Evolutionary conservation across 768 basidiomycete genomes (phyloP).

Genomic region (Pisolithus albus): DNA sequence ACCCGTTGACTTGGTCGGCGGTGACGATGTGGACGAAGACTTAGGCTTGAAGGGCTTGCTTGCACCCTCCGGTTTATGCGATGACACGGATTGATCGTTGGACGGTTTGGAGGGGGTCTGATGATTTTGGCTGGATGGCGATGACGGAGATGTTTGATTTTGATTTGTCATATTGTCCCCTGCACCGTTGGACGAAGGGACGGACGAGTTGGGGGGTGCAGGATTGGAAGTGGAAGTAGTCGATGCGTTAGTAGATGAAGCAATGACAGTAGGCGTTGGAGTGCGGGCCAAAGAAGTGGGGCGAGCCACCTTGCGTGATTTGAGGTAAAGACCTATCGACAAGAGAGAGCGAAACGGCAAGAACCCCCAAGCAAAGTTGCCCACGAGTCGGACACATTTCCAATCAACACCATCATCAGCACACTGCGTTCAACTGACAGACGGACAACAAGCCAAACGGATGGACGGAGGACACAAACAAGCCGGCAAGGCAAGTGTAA

Average conservation of each 20-base stretch:
- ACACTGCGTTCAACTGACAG: slow-evolving; percentile 26
- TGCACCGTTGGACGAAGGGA: slow-evolving; percentile 27
- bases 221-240: neutral
- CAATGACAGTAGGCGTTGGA: slow-evolving; percentile 27
- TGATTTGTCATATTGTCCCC: slow-evolving; percentile 31
- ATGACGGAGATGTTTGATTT: slow-evolving; percentile 26
- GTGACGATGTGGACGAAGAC: slow-evolving; percentile 12
- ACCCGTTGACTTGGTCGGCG: neutral
- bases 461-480: slow-evolving; percentile 1
- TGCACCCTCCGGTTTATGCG: slow-evolving; percentile 21
- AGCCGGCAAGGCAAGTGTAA: slow-evolving; percentile 6
- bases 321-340: slow-evolving; percentile 73
- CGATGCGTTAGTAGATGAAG: slow-evolving; percentile 18
- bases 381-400: slow-evolving; percentile 34
- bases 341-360: slow-evolving; percentile 9
- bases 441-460: slow-evolving; percentile 21
- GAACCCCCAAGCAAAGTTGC: slow-evolving; percentile 25
- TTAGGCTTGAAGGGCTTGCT: slow-evolving; percentile 18
- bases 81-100: slow-evolving; percentile 19
- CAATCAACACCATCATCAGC: slow-evolving; percentile 26
- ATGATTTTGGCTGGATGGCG: slow-evolving; percentile 23
- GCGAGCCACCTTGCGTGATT: slow-evolving; percentile 70
- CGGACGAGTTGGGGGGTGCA: slow-evolving; percentile 17
- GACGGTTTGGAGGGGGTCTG: slow-evolving; percentile 21
- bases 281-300: slow-evolving; percentile 50